Evolutionary conservation across 2,329 filamentous ascomycete species (phyloP).

Genomic region (Emmonsiellopsis sp.): DNA sequence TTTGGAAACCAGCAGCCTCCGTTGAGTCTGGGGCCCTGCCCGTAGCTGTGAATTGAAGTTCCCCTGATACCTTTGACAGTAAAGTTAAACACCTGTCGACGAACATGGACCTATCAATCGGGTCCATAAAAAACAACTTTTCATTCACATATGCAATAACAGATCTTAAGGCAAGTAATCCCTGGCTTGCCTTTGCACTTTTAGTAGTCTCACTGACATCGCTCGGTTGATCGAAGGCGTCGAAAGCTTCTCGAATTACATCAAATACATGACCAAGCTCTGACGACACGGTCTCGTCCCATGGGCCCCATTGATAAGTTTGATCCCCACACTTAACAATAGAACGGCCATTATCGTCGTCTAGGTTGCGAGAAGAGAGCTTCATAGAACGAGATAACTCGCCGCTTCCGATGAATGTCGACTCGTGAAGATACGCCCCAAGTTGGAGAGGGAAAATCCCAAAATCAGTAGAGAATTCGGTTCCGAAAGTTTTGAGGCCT

Average conservation of each 20-base stretch:
- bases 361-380: constrained; percentile 33
- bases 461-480: constrained; percentile 44
- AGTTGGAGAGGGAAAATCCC: constrained; percentile 39
- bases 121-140: constrained; percentile 43
- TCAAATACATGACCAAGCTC: constrained; percentile 31
- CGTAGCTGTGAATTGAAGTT: constrained; percentile 5
- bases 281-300: constrained; percentile 47
- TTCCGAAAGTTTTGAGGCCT: constrained; percentile 41
- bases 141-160: constrained; percentile 41
- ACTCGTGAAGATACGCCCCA: constrained; percentile 47
- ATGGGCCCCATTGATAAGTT: constrained; percentile 40
- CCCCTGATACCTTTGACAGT: constrained; percentile 31
- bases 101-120: constrained; percentile 43
- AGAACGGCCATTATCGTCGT: constrained; percentile 30
- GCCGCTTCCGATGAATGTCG: constrained; percentile 50
- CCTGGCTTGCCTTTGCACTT: constrained; percentile 7
- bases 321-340: constrained; percentile 27
- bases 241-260: constrained; percentile 13
- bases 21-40: constrained; percentile 2
- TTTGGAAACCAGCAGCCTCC: constrained; percentile 15
- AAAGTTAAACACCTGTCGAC: constrained; percentile 26
- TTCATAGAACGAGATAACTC: constrained; percentile 40
- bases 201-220: constrained; percentile 3
- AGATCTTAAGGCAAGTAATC: constrained; percentile 26
- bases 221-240: constrained; percentile 1